Conservation (phyloP, 75 land plant genomes). For the Isoetes taiwanensis region DNA sequence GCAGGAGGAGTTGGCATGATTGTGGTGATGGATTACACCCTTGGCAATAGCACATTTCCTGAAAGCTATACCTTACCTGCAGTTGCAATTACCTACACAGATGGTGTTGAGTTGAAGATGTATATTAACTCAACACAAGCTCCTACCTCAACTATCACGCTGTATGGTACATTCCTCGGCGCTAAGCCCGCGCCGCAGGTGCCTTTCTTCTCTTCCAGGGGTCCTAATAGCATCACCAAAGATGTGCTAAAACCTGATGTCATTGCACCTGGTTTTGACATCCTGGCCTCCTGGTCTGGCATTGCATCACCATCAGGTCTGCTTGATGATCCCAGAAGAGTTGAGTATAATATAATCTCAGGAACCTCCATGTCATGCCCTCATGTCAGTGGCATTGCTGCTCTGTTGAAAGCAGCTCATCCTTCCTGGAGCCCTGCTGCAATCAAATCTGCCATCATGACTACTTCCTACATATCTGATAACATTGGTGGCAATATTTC, state of each 20-base stretch:
- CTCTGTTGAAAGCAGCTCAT: conserved; percentile 31
- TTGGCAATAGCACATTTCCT: conserved; percentile 18
- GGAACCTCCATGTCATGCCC: conserved; percentile 49
- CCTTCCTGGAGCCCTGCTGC: no score
- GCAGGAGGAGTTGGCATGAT: conserved; percentile 56
- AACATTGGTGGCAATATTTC: no score
- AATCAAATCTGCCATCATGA: conserved; percentile 43
- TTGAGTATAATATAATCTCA: neutral
- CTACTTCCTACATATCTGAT: no score
- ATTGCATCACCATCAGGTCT: neutral
- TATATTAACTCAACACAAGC: conserved; percentile 39
- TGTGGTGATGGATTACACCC: conserved; percentile 20
- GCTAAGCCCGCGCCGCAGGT: conserved; percentile 42
- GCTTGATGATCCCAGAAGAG: neutral
- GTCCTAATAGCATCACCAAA: conserved; percentile 35
- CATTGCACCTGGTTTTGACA: conserved; percentile 4
- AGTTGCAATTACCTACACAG: conserved; percentile 19
- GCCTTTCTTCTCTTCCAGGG: conserved; percentile 58
- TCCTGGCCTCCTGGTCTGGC: conserved; percentile 9
- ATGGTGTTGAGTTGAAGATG: conserved; percentile 15
- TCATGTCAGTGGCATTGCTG: conserved; percentile 29
- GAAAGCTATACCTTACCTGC: conserved; percentile 54
- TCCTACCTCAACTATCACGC: conserved; percentile 18
- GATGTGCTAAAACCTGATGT: conserved; percentile 23
- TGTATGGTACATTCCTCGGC: no score